Percentiles rank a stretch among this genome's conserved stretches.
Conservation (phyloP, 345 rosid genomes). For the Raphanus sativus region DNA sequence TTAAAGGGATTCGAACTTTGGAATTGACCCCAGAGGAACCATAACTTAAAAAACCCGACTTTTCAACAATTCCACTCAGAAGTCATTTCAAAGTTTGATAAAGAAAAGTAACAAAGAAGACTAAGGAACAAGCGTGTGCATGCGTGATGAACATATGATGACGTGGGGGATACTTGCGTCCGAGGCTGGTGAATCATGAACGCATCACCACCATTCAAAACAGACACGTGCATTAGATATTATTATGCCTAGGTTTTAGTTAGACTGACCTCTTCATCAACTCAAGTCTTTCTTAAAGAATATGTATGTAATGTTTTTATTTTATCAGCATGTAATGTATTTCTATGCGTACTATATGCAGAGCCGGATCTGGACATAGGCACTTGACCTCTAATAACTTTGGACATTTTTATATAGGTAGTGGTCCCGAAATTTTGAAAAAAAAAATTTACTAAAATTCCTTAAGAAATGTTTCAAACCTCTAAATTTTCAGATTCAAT, state of each 20-base stretch:
- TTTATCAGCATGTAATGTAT: no score
- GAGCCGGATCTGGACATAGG: no score
- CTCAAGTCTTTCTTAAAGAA: slow-evolving; percentile 24
- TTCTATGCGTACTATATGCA: no score
- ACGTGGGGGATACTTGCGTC: background rate
- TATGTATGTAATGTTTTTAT: no score
- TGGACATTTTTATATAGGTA: no score
- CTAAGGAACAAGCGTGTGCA: background rate
- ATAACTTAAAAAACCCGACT: no score
- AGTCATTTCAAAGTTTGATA: background rate
- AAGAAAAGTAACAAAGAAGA: background rate
- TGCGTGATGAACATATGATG: background rate
- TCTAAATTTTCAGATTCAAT: no score
- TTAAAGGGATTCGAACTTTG: background rate
- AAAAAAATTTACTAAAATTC: no score
- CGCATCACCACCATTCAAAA: background rate
- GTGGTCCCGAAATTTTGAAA: no score
- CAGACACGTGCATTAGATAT: background rate
- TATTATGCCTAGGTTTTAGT: background rate
- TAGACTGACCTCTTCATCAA: slow-evolving; percentile 25
- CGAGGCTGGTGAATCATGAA: background rate
- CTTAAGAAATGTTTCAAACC: no score
- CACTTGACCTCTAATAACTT: no score
- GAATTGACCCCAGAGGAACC: background rate
- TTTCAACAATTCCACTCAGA: background rate